Percentiles rank a stretch among this genome's conserved stretches.
phyloP scores from a whole-genome alignment of 2,329 filamentous ascomycete genomes.

The Atkinsonella texensis region DNA sequence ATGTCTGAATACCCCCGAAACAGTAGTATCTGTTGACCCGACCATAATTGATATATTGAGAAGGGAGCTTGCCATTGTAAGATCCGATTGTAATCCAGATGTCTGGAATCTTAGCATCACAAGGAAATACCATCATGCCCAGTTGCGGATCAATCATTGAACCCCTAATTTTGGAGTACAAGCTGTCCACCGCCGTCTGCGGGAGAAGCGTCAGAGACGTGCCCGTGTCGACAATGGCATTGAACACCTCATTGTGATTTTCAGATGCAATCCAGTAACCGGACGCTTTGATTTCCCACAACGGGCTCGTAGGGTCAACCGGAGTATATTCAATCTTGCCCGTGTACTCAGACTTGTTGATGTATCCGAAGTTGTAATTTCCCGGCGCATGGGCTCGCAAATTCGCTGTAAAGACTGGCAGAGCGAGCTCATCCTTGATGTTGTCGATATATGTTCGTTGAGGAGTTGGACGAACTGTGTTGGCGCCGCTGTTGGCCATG shows the following conservation, averaged over 20 bases:
- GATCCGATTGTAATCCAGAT: constrained; percentile 23
- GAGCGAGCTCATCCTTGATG: constrained; percentile 15
- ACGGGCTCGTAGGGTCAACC: constrained; percentile 40
- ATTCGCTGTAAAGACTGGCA: constrained; percentile 26
- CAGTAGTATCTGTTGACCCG: constrained; percentile 15
- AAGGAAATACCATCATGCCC: constrained; percentile 49
- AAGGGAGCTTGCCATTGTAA: constrained; percentile 24
- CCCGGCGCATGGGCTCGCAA: constrained; percentile 20
- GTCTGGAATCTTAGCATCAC: constrained; percentile 35
- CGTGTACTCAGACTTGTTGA: constrained; percentile 44
- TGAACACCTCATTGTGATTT: constrained; percentile 10
- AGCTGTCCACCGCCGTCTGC: constrained; percentile 37
- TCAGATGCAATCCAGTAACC: constrained; percentile 40
- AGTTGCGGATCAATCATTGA: constrained; percentile 29
- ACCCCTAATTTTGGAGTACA: constrained; percentile 46
- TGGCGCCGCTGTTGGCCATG: constrained; percentile 19
- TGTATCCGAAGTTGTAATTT: constrained; percentile 32
- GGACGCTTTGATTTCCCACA: constrained; percentile 48
- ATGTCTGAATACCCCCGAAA: constrained; percentile 26
- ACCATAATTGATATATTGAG: constrained; percentile 26
- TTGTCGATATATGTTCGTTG: constrained; percentile 26
- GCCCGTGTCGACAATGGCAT: constrained; percentile 57
- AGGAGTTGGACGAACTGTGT: constrained; percentile 20
- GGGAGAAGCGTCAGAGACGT: constrained; percentile 54
- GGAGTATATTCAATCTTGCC: constrained; percentile 43